A percentile compares a stretch with the other conserved stretches of the same genome.
Conservation (phyloP, 1,139 yeast species). For the Taphrina communis region DNA sequence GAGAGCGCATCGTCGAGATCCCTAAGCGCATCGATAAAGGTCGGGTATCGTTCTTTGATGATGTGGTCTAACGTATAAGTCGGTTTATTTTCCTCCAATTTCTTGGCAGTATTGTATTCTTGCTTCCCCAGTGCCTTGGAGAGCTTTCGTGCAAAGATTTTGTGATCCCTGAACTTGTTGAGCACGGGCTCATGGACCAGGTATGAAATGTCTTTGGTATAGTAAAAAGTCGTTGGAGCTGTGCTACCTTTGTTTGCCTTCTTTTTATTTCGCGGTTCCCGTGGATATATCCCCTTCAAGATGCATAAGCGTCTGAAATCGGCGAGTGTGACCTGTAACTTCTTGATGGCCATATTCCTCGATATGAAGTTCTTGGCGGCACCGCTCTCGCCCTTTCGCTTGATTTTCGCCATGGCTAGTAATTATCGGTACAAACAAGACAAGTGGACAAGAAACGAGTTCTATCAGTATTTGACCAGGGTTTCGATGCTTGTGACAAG, state of each 20-base stretch:
- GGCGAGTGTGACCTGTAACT: constrained; percentile 91
- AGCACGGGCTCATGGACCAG: constrained; percentile 93
- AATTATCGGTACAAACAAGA: background rate
- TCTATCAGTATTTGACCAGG: too few relatives aligned
- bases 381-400: constrained; percentile 60
- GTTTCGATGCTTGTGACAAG: too few relatives aligned
- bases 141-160: constrained; percentile 88
- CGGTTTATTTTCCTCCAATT: constrained; percentile 80
- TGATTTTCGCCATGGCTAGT: constrained; percentile 40
- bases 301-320: constrained; percentile 85
- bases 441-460: background rate
- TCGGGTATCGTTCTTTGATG: constrained; percentile 93
- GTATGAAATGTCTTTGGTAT: constrained; percentile 91
- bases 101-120: constrained; percentile 85
- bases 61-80: constrained; percentile 85
- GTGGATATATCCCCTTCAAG: constrained; percentile 87
- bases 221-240: constrained; percentile 93
- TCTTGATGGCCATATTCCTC: constrained; percentile 92
- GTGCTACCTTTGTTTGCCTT: constrained; percentile 97
- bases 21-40: constrained; percentile 87
- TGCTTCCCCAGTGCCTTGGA: constrained; percentile 91
- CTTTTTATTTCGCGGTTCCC: constrained; percentile 95
- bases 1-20: constrained; percentile 94
- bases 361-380: constrained; percentile 92
- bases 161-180: constrained; percentile 91